A percentile compares a stretch with the other conserved stretches of the same genome.
These are phyloP conservation scores for Clavispora asparagi DNA, from an alignment of 805 yeast genomes.

Conservation along the genomic window DNA sequence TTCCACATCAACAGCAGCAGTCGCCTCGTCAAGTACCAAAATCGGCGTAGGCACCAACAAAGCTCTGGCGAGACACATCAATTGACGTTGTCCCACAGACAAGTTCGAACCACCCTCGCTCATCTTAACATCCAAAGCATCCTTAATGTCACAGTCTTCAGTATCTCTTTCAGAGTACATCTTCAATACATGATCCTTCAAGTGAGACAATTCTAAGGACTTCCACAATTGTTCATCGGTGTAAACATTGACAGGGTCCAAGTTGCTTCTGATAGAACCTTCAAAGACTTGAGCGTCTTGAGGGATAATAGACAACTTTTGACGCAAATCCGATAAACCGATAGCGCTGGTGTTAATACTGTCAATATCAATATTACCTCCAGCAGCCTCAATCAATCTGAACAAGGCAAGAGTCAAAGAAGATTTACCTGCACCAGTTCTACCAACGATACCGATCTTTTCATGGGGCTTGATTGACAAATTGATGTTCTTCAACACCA, in stretches of 20 bases:
- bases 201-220: slow-evolving; percentile 38
- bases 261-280: slow-evolving; percentile 36
- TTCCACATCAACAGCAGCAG: slow-evolving; percentile 85
- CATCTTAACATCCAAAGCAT: slow-evolving; percentile 30
- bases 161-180: slow-evolving; percentile 30
- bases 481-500: slow-evolving; percentile 36
- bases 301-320: slow-evolving; percentile 38
- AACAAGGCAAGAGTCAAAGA: slow-evolving; percentile 40
- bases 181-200: slow-evolving; percentile 35
- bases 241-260: slow-evolving; percentile 35
- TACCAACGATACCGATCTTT: slow-evolving; percentile 41
- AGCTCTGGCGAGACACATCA: slow-evolving; percentile 77
- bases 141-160: slow-evolving; percentile 15
- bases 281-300: slow-evolving; percentile 44
- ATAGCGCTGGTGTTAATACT: slow-evolving; percentile 26
- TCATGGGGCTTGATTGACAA: slow-evolving; percentile 33
- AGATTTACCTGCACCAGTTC: slow-evolving; percentile 45
- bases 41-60: slow-evolving; percentile 55
- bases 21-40: slow-evolving; percentile 76
- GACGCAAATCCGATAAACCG: slow-evolving; percentile 41
- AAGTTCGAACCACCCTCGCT: slow-evolving; percentile 44
- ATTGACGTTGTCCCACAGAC: slow-evolving; percentile 51
- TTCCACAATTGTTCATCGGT: slow-evolving; percentile 37
- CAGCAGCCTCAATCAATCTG: slow-evolving; percentile 37
- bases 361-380: slow-evolving; percentile 35